These are phyloP conservation scores for Heliosperma pusillum DNA, from an alignment of 148 eudicot species.

Conservation along the genomic window DNA sequence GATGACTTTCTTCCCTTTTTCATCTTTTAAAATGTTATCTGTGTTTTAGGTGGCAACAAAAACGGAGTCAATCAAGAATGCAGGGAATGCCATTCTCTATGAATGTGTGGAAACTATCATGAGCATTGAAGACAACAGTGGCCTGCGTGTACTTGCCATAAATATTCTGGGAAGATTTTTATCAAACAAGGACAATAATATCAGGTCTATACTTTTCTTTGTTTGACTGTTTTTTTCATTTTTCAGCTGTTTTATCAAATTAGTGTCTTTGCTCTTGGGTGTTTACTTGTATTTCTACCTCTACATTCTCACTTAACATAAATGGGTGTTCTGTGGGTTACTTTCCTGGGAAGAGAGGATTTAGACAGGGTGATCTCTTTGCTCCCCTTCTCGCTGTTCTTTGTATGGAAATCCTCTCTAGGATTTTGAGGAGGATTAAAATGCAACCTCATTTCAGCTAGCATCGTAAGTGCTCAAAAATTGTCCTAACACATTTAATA, in stretches of 20 bases:
- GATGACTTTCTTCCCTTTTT: neutral
- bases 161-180: slow-evolving; percentile 96
- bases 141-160: slow-evolving; percentile 95
- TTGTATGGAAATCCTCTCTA: no score
- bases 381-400: no score
- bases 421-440: no score
- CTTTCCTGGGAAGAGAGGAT: no score
- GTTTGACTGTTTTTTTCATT: neutral
- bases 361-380: no score
- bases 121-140: slow-evolving; percentile 93
- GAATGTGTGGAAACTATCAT: slow-evolving; percentile 96
- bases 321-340: no score
- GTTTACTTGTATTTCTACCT: no score
- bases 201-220: slow-evolving; percentile 51
- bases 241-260: neutral
- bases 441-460: no score
- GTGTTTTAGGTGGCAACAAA: slow-evolving; percentile 88
- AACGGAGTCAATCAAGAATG: slow-evolving; percentile 96
- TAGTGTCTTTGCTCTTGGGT: neutral
- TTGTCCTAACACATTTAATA: no score
- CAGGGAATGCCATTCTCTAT: slow-evolving; percentile 95
- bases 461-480: no score
- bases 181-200: slow-evolving; percentile 96
- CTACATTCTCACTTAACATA: no score
- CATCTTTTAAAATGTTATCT: slow-evolving; percentile 2